A percentile compares a stretch with the other conserved stretches of the same genome.
These are phyloP conservation scores for Rhynchospora tenuis DNA, from an alignment of 176 grass and related monocot genomes.

Conservation along the genomic window DNA sequence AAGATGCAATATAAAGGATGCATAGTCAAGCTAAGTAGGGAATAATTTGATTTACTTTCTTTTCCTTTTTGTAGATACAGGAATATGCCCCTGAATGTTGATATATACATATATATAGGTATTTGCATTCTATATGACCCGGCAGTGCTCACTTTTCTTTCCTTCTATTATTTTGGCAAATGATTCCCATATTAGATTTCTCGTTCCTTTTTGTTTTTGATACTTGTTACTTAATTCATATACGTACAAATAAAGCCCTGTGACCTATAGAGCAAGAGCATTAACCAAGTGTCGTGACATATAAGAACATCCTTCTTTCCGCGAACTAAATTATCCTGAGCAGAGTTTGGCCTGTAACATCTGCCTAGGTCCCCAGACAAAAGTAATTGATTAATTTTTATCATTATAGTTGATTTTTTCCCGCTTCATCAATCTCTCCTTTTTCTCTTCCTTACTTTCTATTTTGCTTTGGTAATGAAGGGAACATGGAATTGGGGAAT, in stretches of 20 bases:
- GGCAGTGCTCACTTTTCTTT: neutral
- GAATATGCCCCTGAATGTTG: conserved; percentile 29
- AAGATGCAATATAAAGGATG: neutral
- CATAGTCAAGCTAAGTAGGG: conserved; percentile 1
- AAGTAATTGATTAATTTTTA: neutral
- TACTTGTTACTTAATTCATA: neutral
- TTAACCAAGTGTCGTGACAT: neutral
- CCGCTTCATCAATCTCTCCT: neutral
- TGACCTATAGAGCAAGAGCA: neutral
- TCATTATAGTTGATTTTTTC: neutral
- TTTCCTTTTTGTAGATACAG: conserved; percentile 28
- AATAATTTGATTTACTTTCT: conserved; percentile 11
- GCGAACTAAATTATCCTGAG: neutral
- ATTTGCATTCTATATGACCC: conserved; percentile 2
- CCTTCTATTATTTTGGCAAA: neutral
- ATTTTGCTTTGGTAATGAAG: neutral
- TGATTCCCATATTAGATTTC: neutral
- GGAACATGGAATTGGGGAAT: neutral
- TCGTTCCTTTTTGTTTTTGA: neutral
- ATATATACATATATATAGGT: conserved; percentile 25
- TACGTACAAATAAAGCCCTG: neutral
- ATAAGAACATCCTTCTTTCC: neutral
- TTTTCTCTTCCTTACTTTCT: neutral
- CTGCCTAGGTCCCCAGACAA: neutral
- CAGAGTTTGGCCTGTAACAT: neutral